Conservation (phyloP, 257 asterid genomes). For the Misopates orontium region DNA sequence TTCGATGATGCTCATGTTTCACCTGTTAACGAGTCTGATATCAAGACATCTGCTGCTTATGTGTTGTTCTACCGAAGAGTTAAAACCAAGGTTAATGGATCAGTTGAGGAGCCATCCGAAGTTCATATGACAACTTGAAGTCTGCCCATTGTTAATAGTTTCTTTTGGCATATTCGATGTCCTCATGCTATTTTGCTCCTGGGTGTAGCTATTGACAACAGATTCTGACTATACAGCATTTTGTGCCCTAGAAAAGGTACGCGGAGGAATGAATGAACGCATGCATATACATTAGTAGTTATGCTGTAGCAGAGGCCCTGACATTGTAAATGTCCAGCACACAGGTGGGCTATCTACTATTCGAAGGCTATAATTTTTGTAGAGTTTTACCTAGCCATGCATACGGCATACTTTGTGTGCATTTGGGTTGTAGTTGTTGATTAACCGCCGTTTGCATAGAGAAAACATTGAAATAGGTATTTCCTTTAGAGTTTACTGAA, state of each 20-base stretch:
- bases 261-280: too few species aligned
- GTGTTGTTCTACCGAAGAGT: slow-evolving; percentile 90
- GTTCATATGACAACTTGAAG: slow-evolving; percentile 34
- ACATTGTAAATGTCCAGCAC: slow-evolving; percentile 1
- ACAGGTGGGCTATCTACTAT: background rate
- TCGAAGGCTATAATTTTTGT: slow-evolving; percentile 16
- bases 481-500: too few species aligned
- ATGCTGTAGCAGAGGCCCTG: background rate
- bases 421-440: background rate
- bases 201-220: too few species aligned
- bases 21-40: slow-evolving; percentile 63
- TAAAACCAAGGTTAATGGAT: slow-evolving; percentile 33
- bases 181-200: too few species aligned
- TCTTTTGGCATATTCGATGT: background rate
- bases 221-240: too few species aligned
- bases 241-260: too few species aligned
- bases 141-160: background rate
- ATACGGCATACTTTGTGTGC: background rate
- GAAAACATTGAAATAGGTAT: background rate
- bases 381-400: slow-evolving; percentile 17
- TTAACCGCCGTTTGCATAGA: background rate
- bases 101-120: slow-evolving; percentile 51
- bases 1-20: slow-evolving; percentile 87
- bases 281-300: too few species aligned
- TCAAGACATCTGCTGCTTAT: slow-evolving; percentile 89